Evolutionary conservation across 1,139 yeast genomes (phyloP).

Genomic region (Candida buenavistaensis): DNA sequence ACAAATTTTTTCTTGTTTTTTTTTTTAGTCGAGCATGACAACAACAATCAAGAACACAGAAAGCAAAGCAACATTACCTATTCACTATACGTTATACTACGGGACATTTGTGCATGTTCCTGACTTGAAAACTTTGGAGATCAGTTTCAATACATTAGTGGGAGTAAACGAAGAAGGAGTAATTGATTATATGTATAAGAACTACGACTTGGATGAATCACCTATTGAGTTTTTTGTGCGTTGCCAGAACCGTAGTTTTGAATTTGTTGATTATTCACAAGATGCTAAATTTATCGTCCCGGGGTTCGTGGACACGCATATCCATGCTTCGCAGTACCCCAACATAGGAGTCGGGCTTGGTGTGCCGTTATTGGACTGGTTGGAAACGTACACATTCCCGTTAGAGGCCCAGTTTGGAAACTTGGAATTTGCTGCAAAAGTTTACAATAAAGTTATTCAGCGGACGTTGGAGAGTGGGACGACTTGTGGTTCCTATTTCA

Average conservation of each 20-base stretch:
- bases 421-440: conserved; percentile 50
- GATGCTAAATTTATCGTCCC: conserved; percentile 69
- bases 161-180: conserved; percentile 34
- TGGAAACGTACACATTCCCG: conserved; percentile 83
- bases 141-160: conserved; percentile 29
- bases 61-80: conserved; percentile 19
- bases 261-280: conserved; percentile 29
- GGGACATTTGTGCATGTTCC: conserved; percentile 45
- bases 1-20: too few species aligned
- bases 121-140: conserved; percentile 24
- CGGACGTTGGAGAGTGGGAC: conserved; percentile 80
- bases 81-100: conserved; percentile 31
- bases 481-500: conserved; percentile 88
- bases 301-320: conserved; percentile 93
- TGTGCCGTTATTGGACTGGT: conserved; percentile 85
- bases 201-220: conserved; percentile 14
- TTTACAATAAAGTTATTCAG: conserved; percentile 64
- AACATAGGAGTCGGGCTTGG: conserved; percentile 89
- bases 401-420: conserved; percentile 59
- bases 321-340: conserved; percentile 97
- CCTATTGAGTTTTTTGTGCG: conserved; percentile 13
- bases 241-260: too few species aligned
- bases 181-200: conserved; percentile 30
- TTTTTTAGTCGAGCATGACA: conserved; percentile 4
- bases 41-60: not conserved